A percentile compares a stretch with the other conserved stretches of the same genome.
Conservation (phyloP, 2,329 filamentous ascomycete genomes). For the Thelonectria blattea region DNA sequence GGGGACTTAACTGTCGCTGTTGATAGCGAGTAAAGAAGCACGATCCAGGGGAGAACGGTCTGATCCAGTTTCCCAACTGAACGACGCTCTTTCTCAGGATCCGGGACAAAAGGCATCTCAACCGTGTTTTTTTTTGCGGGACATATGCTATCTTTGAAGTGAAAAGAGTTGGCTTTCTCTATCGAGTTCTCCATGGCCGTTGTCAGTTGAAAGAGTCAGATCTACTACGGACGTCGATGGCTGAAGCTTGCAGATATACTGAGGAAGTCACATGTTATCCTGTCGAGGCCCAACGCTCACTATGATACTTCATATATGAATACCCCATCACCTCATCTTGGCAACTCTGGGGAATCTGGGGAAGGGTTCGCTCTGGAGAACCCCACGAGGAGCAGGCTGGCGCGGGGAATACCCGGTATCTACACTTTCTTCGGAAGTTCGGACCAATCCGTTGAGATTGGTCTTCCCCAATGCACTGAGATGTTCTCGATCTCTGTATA, state of each 20-base stretch:
- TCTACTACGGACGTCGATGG: too few relatives aligned
- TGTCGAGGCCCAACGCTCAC: too few relatives aligned
- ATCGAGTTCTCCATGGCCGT: background rate
- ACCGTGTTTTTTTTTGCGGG: background rate
- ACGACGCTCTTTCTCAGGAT: conserved; percentile 13
- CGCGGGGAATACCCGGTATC: conserved; percentile 3
- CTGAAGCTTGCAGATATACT: too few relatives aligned
- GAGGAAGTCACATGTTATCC: too few relatives aligned
- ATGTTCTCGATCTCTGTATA: too few relatives aligned
- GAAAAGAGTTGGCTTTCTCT: background rate
- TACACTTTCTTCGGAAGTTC: too few relatives aligned
- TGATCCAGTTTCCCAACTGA: conserved; percentile 22
- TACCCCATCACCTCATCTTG: background rate
- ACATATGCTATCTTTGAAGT: background rate
- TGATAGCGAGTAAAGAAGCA: conserved; percentile 22
- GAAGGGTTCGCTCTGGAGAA: background rate
- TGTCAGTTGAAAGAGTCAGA: background rate
- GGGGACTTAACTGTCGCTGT: conserved; percentile 18
- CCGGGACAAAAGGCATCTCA: background rate
- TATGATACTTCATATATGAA: background rate
- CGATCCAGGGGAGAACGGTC: conserved; percentile 23
- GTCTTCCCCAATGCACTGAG: too few relatives aligned
- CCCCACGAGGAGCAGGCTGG: background rate
- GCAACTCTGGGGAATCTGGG: conserved; percentile 6
- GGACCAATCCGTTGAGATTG: too few relatives aligned